phyloP scores from a whole-genome alignment of 257 asterid species.

The Scutellaria galericulata region DNA sequence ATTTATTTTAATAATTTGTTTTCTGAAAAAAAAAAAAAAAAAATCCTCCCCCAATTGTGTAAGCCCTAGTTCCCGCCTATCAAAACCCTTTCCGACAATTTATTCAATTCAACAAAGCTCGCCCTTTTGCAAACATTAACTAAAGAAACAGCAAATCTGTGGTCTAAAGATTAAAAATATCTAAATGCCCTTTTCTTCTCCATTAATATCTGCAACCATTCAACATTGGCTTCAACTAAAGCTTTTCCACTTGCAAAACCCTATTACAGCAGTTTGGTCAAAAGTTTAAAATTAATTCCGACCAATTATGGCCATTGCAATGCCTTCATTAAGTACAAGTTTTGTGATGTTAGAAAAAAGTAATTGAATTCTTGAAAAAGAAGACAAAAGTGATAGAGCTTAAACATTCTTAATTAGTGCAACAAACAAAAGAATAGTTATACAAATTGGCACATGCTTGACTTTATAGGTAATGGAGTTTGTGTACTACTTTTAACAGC shows the following conservation, averaged over 20 bases:
- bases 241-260: slow-evolving; percentile 12
- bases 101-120: slow-evolving; percentile 32
- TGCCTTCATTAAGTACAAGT: slow-evolving; percentile 13
- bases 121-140: slow-evolving; percentile 27
- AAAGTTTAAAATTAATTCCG: slow-evolving; percentile 23
- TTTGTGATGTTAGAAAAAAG: slow-evolving; percentile 25
- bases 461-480: slow-evolving; percentile 36
- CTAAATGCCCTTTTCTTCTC: slow-evolving; percentile 11
- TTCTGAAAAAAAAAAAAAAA: neutral
- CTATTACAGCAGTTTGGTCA: slow-evolving; percentile 33
- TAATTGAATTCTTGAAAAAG: slow-evolving; percentile 34
- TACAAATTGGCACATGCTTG: slow-evolving; percentile 24
- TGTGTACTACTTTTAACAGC: slow-evolving; percentile 28
- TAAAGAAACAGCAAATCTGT: neutral
- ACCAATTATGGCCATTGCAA: slow-evolving; percentile 21
- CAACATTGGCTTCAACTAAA: slow-evolving; percentile 1
- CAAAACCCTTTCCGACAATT: neutral
- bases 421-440: slow-evolving; percentile 5
- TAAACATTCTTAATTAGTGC: slow-evolving; percentile 31
- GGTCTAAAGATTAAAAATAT: slow-evolving; percentile 1
- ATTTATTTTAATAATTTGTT: neutral
- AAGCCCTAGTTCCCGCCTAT: slow-evolving; percentile 1
- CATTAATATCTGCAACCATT: slow-evolving; percentile 14
- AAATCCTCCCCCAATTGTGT: neutral
- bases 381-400: slow-evolving; percentile 33